Base-by-base conservation (phyloP, 148 eudicot genomes). In the Pharnaceum exiguum region DNA sequence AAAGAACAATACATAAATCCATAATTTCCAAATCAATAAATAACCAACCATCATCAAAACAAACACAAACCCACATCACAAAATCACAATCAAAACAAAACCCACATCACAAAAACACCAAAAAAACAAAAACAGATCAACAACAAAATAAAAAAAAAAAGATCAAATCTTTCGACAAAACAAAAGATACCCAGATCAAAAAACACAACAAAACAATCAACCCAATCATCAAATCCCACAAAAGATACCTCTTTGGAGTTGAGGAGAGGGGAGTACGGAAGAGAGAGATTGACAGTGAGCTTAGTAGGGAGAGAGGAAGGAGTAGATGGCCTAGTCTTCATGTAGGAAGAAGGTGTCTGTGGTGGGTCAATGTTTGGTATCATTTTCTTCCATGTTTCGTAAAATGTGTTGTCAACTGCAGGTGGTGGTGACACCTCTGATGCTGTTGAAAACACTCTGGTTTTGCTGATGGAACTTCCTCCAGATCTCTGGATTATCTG, bases 241-340 rank as follows among this genome's bases (percentile, higher is more conserved):
- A n/a, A 16, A 17, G 45, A 2, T 25, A 68, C 77, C 77, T 73
- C 77, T 53, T 73, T 73, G 21, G 60, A 24, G 1, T 69, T 9
- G 15, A 73, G 57, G 3, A 27, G 8, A 26, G 73, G 46, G 3
- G 73, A 57, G 27, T 68, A 73, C 30, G 73, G 77, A 15, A 68
- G 73, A 31, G 69, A 69, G 29, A 73, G 69, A 30, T 73, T 73
- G 33, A 73, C 51, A 16, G 69, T 73, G 65, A 73, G 70, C 50
- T 73, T 73, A 15, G 73, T n/a, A 17, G 77, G 77, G 27, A 73
- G 68, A 3, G 73, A 3, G 11, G 77, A 63, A 9, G 77, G 77
- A 10, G 61, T 73, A 5, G 77, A 57, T 29, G 77, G 77, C 2
- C 73, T 60, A 37, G 73, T 66, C 26, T 73, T 68, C 77, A 73